Base-by-base conservation (phyloP, 306 rosid genomes). In the Malus sieversii region DNA sequence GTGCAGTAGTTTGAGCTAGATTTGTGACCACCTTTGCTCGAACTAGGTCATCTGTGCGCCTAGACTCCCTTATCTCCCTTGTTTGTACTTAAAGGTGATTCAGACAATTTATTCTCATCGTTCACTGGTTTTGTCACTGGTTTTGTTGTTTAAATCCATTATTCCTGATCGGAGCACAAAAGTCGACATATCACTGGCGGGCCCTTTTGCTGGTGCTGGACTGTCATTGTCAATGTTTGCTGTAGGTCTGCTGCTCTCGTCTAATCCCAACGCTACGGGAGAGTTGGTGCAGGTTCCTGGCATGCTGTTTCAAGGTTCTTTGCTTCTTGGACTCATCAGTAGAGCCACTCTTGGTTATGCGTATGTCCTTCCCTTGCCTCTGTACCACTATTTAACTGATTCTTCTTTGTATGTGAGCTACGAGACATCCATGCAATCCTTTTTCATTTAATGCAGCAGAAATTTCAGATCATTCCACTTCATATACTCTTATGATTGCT, bases 271-370 rank as follows among this genome's bases (percentile, higher is more conserved):
- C 78, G 87, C 86, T 67, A 38, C 93, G 23, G 97, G 93, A 86
- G 99, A 92, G 77, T 80, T 95, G 80, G 97, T 95, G 79, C 97
- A 95, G 85, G 97, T 95, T 77, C 97, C 99, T 32, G 90, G 97
- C 93, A 84, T 75, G 83, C 80, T 95, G 90, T 95, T 95, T 89
- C 97, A 95, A 85, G 97, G 97, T 83, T 95, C 99, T 82, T 82
- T 95, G 92, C 96, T 95, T 78, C 97, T 95, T 82, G 99, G 99
- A 81, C 89, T 95, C 86, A 87, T 95, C 88, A 90, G 97, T 84
- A 95, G 99, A 89, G 99, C 93, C 57, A 95, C 91, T 23, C 99
- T 95, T 79, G 99, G 99, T 83, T 95, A 87, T 85, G 88, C 86
- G 99, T 92, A 90, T 74, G 97, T 82, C 79, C 87, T 79, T 63